Percentiles rank a stretch among this genome's conserved stretches.
Evolutionary conservation across 768 basidiomycete genomes (phyloP).

Genomic region (Podaxis rugospora): DNA sequence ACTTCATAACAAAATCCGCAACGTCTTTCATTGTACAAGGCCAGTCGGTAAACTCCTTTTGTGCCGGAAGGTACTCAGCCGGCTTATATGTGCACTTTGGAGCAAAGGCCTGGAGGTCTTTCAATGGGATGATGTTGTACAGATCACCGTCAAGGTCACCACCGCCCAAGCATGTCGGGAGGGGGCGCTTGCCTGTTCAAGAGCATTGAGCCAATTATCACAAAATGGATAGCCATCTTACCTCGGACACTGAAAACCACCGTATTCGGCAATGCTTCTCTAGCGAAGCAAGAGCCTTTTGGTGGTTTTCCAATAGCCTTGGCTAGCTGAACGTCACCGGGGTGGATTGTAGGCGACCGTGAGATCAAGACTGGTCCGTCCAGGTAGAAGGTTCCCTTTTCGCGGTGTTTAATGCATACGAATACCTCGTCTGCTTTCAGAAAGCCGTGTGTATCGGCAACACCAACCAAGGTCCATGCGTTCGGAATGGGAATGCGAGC

Average conservation of each 20-base stretch:
- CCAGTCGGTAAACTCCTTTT: constrained; percentile 37
- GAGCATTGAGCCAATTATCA: background rate
- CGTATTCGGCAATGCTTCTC: constrained; percentile 49
- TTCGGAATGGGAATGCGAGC: constrained; percentile 63
- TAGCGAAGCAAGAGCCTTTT: constrained; percentile 42
- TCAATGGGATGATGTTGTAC: constrained; percentile 46
- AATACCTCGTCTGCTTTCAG: constrained; percentile 53
- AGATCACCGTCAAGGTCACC: constrained; percentile 69
- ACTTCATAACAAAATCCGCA: constrained; percentile 64
- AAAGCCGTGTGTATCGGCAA: constrained; percentile 57
- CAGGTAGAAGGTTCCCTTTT: constrained; percentile 38
- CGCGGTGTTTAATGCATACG: constrained; percentile 43
- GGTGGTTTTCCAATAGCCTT: constrained; percentile 55
- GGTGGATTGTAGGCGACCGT: constrained; percentile 64
- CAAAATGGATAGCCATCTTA: constrained; percentile 16
- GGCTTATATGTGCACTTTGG: constrained; percentile 26
- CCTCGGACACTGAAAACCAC: constrained; percentile 61
- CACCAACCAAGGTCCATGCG: constrained; percentile 64
- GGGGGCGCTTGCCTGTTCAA: constrained; percentile 45
- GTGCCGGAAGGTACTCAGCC: constrained; percentile 44
- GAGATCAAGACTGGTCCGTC: constrained; percentile 52
- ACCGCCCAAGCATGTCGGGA: constrained; percentile 59
- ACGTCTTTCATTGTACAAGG: constrained; percentile 58
- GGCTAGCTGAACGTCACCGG: constrained; percentile 58
- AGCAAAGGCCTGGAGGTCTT: constrained; percentile 31